phyloP scores from a whole-genome alignment of 2,329 filamentous ascomycete species.

The Xylaria arbuscula region DNA sequence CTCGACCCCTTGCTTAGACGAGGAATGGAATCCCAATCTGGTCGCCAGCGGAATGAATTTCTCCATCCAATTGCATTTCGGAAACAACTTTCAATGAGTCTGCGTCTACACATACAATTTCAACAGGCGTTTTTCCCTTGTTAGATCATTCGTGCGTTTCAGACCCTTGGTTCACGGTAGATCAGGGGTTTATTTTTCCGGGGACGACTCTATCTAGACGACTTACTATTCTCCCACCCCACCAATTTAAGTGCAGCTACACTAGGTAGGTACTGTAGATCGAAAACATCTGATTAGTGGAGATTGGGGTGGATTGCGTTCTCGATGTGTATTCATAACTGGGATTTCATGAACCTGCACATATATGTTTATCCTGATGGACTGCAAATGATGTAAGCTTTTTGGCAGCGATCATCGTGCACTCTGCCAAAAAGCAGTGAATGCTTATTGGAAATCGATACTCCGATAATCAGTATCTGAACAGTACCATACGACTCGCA shows the following conservation, averaged over 20 bases:
- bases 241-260: neutral
- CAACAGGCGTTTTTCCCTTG: neutral
- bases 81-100: neutral
- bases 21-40: neutral
- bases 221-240: neutral
- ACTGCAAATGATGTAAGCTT: too few relatives aligned
- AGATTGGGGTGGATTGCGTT: neutral
- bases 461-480: too few relatives aligned
- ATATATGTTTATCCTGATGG: neutral
- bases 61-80: constrained; percentile 8
- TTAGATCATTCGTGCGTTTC: constrained; percentile 13
- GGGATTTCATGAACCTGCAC: neutral
- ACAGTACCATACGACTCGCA: too few relatives aligned
- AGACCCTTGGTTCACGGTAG: neutral
- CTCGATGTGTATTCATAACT: neutral
- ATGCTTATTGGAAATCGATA: too few relatives aligned
- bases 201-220: neutral
- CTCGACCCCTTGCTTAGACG: too few relatives aligned
- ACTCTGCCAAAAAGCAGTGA: too few relatives aligned
- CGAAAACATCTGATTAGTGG: constrained; percentile 1
- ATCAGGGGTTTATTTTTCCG: constrained; percentile 10
- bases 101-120: neutral
- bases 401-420: too few relatives aligned
- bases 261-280: too few relatives aligned
- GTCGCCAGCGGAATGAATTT: neutral